Evolutionary conservation across 352 stramenopile species (phyloP), one percentile per base, ranked within the genome.

Genomic region (Phytophthora crassamura): DNA sequence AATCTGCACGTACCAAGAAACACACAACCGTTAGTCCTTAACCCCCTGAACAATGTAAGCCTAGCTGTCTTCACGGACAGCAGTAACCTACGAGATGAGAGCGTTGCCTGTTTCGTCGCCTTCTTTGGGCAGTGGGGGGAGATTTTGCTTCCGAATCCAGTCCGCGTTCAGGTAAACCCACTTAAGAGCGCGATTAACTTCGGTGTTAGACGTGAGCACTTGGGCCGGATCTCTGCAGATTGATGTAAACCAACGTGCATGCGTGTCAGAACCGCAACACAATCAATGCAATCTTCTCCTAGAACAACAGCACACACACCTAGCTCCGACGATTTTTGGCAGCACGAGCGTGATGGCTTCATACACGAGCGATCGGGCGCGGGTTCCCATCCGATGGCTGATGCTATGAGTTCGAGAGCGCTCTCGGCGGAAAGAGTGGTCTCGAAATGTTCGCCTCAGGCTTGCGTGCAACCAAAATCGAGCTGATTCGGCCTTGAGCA

Each of bases 81-180:
- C 15, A 40, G n/a, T 20, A 38, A 55, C 69, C 46, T 76, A 91
- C 79, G 74, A 75, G 38, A 93, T 64, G 15, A 77, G 36, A 12
- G 59, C 38, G 32, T 33, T 69, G 15, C 8, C 34, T 43, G 72
- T 45, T 5, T 28, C 58, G 33, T 78, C 68, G 18, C 51, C 46
- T 38, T 74, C 65, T 41, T 58, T 62, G n/a, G 22, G 7, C 25
- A 94, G 61, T n/a, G 67, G 63, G 16, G 76, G 65, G 2, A 96
- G 64, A 18, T 77, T 77, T 57, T 91, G 86, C 11, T 69, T 77
- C 9, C 88, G 83, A 64, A 96, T 94, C 88, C 88, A 96, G 25
- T 91, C 80, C 3, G 88, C 86, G 42, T 96, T 96, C 9, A 96
- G 42, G 52, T 92, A 94, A 1, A 94, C 88, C 88, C 88, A 96